Conservation (phyloP, 2,329 filamentous ascomycete genomes). For the Apiospora koreana region DNA sequence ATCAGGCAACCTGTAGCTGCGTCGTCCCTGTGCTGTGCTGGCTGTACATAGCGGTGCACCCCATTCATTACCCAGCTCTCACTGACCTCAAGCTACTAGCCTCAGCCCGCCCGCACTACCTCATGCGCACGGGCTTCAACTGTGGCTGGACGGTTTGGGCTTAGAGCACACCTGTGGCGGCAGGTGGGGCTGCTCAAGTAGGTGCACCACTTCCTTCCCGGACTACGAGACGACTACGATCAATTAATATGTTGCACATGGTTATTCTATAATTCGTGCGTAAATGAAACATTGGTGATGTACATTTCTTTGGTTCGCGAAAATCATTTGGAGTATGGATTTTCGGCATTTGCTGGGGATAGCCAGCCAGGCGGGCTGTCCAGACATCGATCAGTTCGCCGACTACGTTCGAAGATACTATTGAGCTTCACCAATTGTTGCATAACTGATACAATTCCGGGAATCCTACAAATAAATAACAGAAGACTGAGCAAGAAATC, state of each 20-base stretch:
- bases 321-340: too few relatives aligned
- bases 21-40: background rate
- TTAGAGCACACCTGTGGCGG: background rate
- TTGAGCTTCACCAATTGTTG: background rate
- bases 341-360: too few relatives aligned
- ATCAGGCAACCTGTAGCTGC: conserved; percentile 13
- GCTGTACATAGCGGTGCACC: background rate
- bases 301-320: too few relatives aligned
- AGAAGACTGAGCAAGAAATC: background rate
- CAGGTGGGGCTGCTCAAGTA: background rate
- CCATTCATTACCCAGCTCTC: too few relatives aligned
- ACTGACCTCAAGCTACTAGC: background rate
- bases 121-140: background rate
- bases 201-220: background rate
- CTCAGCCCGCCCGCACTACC: background rate
- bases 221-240: too few relatives aligned
- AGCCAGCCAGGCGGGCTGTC: too few relatives aligned
- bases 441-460: background rate
- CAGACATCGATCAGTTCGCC: too few relatives aligned
- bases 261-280: too few relatives aligned
- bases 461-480: background rate
- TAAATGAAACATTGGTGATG: too few relatives aligned
- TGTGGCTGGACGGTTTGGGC: background rate
- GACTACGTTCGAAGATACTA: too few relatives aligned
- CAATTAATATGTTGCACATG: too few relatives aligned